These are phyloP conservation scores for Mortierella sp. DNA, from an alignment of 371 early-diverging fungal genomes.

Conservation along the genomic window DNA sequence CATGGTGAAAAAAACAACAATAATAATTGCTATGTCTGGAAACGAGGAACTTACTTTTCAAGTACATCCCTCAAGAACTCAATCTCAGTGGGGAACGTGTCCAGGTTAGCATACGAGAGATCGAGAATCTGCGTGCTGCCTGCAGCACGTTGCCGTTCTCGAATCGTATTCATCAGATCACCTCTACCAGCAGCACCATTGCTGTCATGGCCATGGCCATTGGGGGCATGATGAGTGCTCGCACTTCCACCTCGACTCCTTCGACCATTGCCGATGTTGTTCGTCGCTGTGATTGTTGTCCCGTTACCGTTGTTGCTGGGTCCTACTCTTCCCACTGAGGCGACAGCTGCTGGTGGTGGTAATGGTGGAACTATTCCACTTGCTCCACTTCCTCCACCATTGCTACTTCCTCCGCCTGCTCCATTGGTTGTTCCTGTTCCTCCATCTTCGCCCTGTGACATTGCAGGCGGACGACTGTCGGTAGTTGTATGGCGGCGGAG, in stretches of 20 bases:
- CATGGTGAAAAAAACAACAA: background rate
- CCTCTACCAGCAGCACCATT: background rate
- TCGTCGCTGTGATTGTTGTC: background rate
- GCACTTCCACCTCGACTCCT: slow-evolving; percentile 13
- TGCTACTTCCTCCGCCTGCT: background rate
- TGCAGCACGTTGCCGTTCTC: slow-evolving; percentile 39
- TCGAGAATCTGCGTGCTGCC: slow-evolving; percentile 55
- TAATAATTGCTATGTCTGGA: background rate
- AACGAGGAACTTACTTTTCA: slow-evolving; percentile 43
- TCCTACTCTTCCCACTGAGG: background rate
- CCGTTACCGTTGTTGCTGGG: background rate
- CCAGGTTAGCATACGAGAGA: slow-evolving; percentile 41
- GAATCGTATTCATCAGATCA: slow-evolving; percentile 37
- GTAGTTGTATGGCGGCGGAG: slow-evolving; percentile 3
- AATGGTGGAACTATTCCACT: background rate
- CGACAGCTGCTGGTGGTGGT: no score
- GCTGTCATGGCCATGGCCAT: slow-evolving; percentile 1
- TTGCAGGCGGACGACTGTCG: slow-evolving; percentile 16
- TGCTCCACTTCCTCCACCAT: slow-evolving; percentile 5
- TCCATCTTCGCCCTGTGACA: slow-evolving; percentile 50
- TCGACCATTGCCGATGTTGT: slow-evolving; percentile 9
- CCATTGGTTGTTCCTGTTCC: slow-evolving; percentile 2
- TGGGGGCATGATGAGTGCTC: slow-evolving; percentile 5
- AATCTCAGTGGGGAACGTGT: slow-evolving; percentile 50
- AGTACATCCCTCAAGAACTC: slow-evolving; percentile 51